phyloP scores from a whole-genome alignment of 2,329 filamentous ascomycete genomes.

The Didymella keratinophila region DNA sequence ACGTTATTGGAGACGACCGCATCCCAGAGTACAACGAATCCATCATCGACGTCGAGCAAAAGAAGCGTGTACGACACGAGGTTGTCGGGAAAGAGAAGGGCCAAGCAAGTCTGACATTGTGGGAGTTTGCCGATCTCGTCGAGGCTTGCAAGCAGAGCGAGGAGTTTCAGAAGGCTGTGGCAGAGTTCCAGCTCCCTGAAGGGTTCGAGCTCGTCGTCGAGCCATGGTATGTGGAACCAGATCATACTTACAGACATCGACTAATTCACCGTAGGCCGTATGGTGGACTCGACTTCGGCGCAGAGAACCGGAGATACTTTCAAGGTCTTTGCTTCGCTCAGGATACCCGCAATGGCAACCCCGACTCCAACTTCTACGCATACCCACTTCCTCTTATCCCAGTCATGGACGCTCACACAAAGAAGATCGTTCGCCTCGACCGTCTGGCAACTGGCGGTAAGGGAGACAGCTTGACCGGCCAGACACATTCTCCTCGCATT shows the following conservation, averaged over 20 bases:
- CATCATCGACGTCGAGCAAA: slow-evolving; percentile 57
- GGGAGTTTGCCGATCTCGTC: slow-evolving; percentile 42
- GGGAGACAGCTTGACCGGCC: slow-evolving; percentile 47
- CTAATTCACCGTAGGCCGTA: slow-evolving; percentile 52
- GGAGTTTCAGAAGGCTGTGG: slow-evolving; percentile 60
- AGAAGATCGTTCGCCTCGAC: slow-evolving; percentile 48
- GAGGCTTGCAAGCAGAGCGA: slow-evolving; percentile 61
- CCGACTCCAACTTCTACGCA: slow-evolving; percentile 53
- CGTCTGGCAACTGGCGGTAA: slow-evolving; percentile 50
- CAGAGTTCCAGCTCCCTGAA: slow-evolving; percentile 61
- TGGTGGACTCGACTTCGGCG: slow-evolving; percentile 59
- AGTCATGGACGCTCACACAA: slow-evolving; percentile 48
- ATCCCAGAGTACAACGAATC: slow-evolving; percentile 64
- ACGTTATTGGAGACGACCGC: slow-evolving; percentile 61
- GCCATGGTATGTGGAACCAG: slow-evolving; percentile 51
- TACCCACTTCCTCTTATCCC: slow-evolving; percentile 51
- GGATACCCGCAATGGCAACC: slow-evolving; percentile 56
- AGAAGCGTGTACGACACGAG: slow-evolving; percentile 54
- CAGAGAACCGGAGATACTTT: slow-evolving; percentile 60
- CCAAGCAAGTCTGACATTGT: slow-evolving; percentile 60
- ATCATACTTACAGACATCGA: slow-evolving; percentile 8
- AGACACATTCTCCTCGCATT: slow-evolving; percentile 50
- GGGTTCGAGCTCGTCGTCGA: slow-evolving; percentile 65
- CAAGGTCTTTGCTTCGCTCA: slow-evolving; percentile 64
- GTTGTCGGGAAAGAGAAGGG: slow-evolving; percentile 56